A percentile compares a stretch with the other conserved stretches of the same genome.
phyloP scores from a whole-genome alignment of 768 basidiomycete species.

The Nidula microcarpa region DNA sequence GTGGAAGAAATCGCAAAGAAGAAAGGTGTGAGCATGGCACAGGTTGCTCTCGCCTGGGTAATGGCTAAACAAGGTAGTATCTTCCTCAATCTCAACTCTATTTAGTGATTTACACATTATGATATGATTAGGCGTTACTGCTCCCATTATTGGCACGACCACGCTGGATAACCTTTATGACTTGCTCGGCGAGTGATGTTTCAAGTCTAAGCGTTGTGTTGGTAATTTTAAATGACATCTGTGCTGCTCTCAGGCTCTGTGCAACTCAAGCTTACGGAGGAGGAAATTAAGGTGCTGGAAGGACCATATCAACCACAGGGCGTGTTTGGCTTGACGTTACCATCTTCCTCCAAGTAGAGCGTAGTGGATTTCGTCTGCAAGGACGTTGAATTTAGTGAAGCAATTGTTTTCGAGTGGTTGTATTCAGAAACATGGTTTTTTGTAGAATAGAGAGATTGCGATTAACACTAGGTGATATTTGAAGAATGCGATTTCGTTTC shows the following conservation, averaged over 20 bases:
- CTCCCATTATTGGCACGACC: conserved; percentile 58
- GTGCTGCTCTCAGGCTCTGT: conserved; percentile 24
- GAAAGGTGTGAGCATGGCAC: conserved; percentile 52
- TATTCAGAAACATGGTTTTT: too few species aligned
- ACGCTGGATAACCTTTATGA: conserved; percentile 50
- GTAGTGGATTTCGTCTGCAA: too few species aligned
- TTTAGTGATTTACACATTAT: not conserved
- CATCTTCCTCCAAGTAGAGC: too few species aligned
- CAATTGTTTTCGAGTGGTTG: too few species aligned
- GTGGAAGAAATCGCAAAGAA: conserved; percentile 55
- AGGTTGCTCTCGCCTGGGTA: conserved; percentile 52
- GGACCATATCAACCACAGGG: conserved; percentile 46
- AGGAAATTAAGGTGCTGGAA: conserved; percentile 55
- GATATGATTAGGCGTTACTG: conserved; percentile 35
- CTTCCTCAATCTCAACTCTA: not conserved
- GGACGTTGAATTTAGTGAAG: too few species aligned
- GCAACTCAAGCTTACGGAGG: conserved; percentile 45
- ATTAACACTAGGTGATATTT: too few species aligned
- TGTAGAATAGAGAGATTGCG: too few species aligned
- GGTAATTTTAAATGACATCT: not conserved
- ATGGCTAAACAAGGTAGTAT: conserved; percentile 34
- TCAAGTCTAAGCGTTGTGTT: not conserved
- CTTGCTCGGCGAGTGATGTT: conserved; percentile 34
- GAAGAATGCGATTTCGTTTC: too few species aligned
- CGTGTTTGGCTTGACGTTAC: conserved; percentile 29